These are phyloP conservation scores for Globisporangium middletonii DNA, from an alignment of 352 stramenopile genomes.

Conservation along the genomic window DNA sequence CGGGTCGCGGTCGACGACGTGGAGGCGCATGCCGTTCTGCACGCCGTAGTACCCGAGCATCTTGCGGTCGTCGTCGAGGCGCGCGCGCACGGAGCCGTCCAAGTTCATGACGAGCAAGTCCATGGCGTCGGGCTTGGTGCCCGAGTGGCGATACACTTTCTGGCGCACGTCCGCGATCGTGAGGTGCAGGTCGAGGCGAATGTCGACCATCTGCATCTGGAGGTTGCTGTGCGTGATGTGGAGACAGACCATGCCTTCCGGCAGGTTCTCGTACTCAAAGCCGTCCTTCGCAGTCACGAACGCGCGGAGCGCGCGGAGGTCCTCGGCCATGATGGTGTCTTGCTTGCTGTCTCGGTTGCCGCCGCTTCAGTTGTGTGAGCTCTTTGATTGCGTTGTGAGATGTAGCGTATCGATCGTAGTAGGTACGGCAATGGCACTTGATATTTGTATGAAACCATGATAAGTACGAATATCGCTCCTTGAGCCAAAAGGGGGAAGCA, in stretches of 20 bases:
- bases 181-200: constrained; percentile 93
- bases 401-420: background rate
- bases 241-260: constrained; percentile 88
- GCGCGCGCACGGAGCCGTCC: constrained; percentile 39
- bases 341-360: background rate
- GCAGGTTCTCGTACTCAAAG: constrained; percentile 79
- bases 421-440: constrained; percentile 16
- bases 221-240: constrained; percentile 98
- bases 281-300: constrained; percentile 87
- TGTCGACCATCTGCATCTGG: constrained; percentile 95
- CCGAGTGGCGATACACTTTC: constrained; percentile 94
- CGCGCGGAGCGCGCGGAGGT: constrained; percentile 61
- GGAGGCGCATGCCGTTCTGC: constrained; percentile 90
- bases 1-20: constrained; percentile 96
- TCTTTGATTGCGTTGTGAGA: background rate
- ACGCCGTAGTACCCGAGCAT: constrained; percentile 92
- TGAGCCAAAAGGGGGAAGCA: background rate
- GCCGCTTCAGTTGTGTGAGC: background rate
- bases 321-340: constrained; percentile 41
- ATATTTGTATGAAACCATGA: background rate
- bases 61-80: constrained; percentile 65
- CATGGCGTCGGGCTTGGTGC: constrained; percentile 91
- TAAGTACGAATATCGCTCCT: constrained; percentile 4
- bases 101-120: constrained; percentile 54
- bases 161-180: constrained; percentile 87